These are phyloP conservation scores for Xylaria sp. DNA, from an alignment of 2,329 filamentous ascomycete genomes.

Conservation along the genomic window DNA sequence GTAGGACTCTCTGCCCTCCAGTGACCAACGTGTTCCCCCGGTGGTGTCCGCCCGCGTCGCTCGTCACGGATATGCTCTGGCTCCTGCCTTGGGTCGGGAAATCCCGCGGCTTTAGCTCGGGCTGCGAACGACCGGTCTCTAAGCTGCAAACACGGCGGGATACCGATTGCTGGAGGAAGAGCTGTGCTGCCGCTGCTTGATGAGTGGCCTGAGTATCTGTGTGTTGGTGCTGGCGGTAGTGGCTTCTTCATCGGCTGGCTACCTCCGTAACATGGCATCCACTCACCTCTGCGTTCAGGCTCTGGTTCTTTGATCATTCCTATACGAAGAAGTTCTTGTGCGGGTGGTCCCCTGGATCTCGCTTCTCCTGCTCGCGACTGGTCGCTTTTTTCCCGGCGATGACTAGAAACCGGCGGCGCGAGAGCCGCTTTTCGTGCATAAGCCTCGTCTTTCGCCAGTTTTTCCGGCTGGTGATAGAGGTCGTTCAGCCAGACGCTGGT, in stretches of 20 bases:
- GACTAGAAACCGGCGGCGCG: conserved; percentile 37
- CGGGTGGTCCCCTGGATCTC: neutral
- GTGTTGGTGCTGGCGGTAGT: conserved; percentile 22
- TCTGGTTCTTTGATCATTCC: neutral
- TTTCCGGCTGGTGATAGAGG: conserved; percentile 41
- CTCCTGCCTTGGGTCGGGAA: conserved; percentile 7
- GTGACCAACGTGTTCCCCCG: neutral
- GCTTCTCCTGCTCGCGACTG: neutral
- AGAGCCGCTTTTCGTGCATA: conserved; percentile 33
- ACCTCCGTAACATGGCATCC: conserved; percentile 19
- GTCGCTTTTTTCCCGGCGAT: neutral
- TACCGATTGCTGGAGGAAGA: conserved; percentile 27
- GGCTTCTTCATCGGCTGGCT: conserved; percentile 29
- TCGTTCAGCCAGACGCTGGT: conserved; percentile 42
- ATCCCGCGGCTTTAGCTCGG: neutral
- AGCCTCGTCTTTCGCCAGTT: conserved; percentile 34
- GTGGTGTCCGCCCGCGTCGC: neutral
- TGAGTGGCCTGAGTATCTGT: conserved; percentile 19
- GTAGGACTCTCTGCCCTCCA: conserved; percentile 4
- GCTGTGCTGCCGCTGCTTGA: neutral
- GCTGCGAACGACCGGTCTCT: neutral
- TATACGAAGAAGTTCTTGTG: conserved; percentile 6
- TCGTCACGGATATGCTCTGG: neutral
- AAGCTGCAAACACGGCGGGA: conserved; percentile 19
- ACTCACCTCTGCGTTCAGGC: neutral